phyloP scores from a whole-genome alignment of 2,329 filamentous ascomycete genomes.

The Claviceps citrina region DNA sequence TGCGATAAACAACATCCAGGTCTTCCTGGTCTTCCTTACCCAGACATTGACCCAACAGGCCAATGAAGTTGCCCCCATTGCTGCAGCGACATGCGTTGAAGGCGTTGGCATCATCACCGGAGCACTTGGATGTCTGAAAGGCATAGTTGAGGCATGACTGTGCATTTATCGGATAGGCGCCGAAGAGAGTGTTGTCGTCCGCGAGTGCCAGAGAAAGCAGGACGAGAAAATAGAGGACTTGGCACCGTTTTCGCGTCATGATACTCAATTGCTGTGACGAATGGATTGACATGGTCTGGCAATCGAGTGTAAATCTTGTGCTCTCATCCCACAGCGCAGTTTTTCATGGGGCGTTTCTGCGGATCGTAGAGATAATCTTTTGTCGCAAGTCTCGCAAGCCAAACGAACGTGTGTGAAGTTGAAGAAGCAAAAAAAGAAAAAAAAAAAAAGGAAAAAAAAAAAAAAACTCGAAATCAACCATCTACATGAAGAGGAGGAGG shows the following conservation, averaged over 20 bases:
- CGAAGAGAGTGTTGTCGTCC: constrained; percentile 18
- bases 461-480: neutral
- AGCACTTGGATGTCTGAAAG: constrained; percentile 24
- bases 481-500: neutral
- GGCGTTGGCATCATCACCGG: constrained; percentile 20
- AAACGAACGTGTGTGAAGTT: no score
- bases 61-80: constrained; percentile 34
- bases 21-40: constrained; percentile 20
- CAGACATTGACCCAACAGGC: constrained; percentile 30
- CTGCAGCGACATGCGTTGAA: constrained; percentile 36
- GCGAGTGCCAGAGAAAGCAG: constrained; percentile 12
- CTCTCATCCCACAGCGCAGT: no score
- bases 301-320: no score
- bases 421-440: no score
- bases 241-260: no score
- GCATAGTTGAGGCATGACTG: constrained; percentile 28
- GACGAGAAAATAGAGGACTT: constrained; percentile 15
- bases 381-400: no score
- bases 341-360: no score
- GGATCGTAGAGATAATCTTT: no score
- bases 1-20: constrained; percentile 27
- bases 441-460: neutral
- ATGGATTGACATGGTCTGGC: no score
- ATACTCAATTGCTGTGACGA: no score
- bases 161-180: constrained; percentile 18